Base-by-base conservation (phyloP, 192 early-diverging fungal species). In the Coemansia sp. region DNA sequence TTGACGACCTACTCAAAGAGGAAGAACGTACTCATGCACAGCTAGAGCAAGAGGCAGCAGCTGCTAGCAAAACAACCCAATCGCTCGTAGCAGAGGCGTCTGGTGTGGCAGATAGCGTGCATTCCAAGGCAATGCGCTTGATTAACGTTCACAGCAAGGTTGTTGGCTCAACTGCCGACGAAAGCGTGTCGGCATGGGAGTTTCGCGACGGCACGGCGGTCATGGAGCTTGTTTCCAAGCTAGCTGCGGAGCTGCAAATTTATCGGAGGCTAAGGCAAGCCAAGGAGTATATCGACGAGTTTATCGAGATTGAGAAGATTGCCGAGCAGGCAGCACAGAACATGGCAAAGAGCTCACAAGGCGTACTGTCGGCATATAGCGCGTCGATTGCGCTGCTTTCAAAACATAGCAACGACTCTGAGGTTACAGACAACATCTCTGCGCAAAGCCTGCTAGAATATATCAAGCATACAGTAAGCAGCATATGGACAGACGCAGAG, bases 81-180 rank as follows among this genome's bases (percentile, higher is more conserved):
- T 32, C 61, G 19, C 59, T 74, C 14, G 12, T 41, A 1, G 35
- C 55, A 7, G 71, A 80, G 55, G 66, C 68, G 15, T 7, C 22
- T 17, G 49, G 17, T n/a, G 50, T 71, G 32, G 55, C 63, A 7
- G 41, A 61, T 5, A 4, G 38, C 1, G 52, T 70, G 23, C 61
- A 58, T 22, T 49, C 23, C 37, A 65, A 68, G 17, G 68, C 77
- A 19, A 52, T 70, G 0, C 50, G 49, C 11, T 65, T 80, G n/a
- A 66, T 74, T 35, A 62, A 69, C 62, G 19, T 80, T 39, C 77
- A 74, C 59, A 71, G 72, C 72, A 39, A 67, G 5, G 62, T 74
- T 15, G 77, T 71, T 14, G 71, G 68, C 17, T 50, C 54, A 3
- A 15, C 72, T 7, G 55, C 57, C 2, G 65, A 73, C 49, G 67